These are phyloP conservation scores for Metschnikowia cubensis DNA, from an alignment of 805 yeast species.

Conservation along the genomic window DNA sequence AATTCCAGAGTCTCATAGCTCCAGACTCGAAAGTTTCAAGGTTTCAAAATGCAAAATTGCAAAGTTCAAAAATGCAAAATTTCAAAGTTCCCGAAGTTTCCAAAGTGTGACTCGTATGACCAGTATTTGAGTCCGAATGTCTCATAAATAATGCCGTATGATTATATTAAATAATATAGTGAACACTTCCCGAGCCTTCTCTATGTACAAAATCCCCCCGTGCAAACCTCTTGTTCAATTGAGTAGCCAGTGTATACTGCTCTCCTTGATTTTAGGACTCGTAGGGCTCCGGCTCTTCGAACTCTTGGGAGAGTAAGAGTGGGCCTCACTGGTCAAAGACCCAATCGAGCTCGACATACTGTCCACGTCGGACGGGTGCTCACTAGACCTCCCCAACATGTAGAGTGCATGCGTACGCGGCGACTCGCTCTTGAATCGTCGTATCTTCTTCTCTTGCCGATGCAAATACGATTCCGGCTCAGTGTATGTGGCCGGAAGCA, in stretches of 20 bases:
- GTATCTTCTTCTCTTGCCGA: constrained; percentile 10
- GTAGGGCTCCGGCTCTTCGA: neutral
- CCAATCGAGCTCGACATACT: neutral
- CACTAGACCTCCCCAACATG: neutral
- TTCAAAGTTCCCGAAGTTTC: no score
- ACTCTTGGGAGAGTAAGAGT: neutral
- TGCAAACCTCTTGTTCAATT: neutral
- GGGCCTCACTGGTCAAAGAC: neutral
- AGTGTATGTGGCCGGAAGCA: neutral
- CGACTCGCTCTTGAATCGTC: constrained; percentile 1
- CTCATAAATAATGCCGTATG: constrained; percentile 1
- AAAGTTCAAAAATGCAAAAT: no score
- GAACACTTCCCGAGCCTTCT: constrained; percentile 1
- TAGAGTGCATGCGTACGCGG: neutral
- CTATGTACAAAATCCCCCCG: neutral
- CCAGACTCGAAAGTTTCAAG: no score
- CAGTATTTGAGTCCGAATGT: no score
- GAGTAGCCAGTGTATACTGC: constrained; percentile 4
- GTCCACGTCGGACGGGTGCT: neutral
- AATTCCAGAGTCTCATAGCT: no score
- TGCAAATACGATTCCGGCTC: neutral
- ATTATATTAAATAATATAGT: neutral
- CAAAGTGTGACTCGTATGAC: no score
- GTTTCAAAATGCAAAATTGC: no score
- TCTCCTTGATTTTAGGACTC: constrained; percentile 1